Base-by-base conservation (phyloP, 768 basidiomycete species). In the Hygrocybe punicea region DNA sequence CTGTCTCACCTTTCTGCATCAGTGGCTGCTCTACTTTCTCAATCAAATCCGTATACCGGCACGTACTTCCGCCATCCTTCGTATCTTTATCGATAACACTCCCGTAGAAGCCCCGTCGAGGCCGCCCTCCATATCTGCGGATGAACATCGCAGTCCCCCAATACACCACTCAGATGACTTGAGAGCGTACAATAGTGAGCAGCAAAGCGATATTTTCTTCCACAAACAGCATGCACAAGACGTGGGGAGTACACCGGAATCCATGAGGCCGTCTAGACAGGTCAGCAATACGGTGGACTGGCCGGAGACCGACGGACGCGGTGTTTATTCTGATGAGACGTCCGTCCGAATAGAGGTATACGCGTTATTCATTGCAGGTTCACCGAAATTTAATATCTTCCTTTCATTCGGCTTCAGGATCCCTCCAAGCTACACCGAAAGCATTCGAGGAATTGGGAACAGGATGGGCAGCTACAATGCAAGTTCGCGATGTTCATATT, bases 371-470 rank as follows among this genome's bases (percentile, higher is more conserved):
- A 48, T 58, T 59, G 55, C 61, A 47, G 60, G 61, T 35, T 13
- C 42, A 54, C 42, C 9, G 24, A 37, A 48, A 29, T 42, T 25
- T 51, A 46, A 24, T 47, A 39, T 19, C 36, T 24, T n/a, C 6
- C 21, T 55, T 21, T 39, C 34, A 17, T 48, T n/a, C 35, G 34
- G 49, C 42, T n/a, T 44, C 54, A 81, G 76, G 77, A 78, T 63
- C 74, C 73, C 58, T 63, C 72, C 50, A 69, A 77, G 51, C 67
- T 70, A 55, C 75, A 66, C 63, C 76, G 84, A 70, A 86, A 86
- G 66, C 84, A 85, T 70, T 74, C 78, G 62, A 77, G 85, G 63
- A 80, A 73, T 57, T 87, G 85, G 85, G 85, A 85, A 59, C 81
- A 78, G 64, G 72, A 69, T 61, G 72, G 69, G 33, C 78, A 76